Evolutionary conservation across 345 rosid genomes (phyloP).

Genomic region (Pugionium cornutum): DNA sequence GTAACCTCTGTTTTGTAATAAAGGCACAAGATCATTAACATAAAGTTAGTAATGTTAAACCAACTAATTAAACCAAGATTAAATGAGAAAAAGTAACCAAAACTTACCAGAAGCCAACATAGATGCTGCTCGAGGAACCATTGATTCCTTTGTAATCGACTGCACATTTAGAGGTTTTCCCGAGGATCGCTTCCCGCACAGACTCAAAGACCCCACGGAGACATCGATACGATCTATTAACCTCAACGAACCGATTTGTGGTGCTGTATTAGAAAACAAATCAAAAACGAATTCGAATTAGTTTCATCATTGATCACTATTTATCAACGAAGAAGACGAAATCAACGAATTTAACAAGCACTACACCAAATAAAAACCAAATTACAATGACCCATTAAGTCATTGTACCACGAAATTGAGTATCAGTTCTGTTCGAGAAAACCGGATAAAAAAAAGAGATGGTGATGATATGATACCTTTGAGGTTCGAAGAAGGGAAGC

Average conservation of each 20-base stretch:
- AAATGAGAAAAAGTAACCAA: not conserved
- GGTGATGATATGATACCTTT: slow-evolving; percentile 42
- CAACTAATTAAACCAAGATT: not conserved
- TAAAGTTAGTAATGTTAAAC: slow-evolving; percentile 9
- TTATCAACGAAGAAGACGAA: too few species aligned
- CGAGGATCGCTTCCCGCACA: slow-evolving; percentile 43
- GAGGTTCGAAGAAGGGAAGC: slow-evolving; percentile 43
- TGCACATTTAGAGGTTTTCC: slow-evolving; percentile 63
- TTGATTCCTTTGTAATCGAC: slow-evolving; percentile 46
- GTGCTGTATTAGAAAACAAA: slow-evolving; percentile 40
- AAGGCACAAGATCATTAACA: slow-evolving; percentile 20
- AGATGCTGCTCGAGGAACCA: slow-evolving; percentile 13
- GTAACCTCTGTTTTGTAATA: slow-evolving; percentile 34
- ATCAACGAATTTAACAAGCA: not conserved
- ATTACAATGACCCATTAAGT: slow-evolving; percentile 7
- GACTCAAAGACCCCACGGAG: slow-evolving; percentile 41
- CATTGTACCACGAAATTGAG: not conserved
- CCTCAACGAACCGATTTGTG: slow-evolving; percentile 57
- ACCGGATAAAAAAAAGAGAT: not conserved
- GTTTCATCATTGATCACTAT: not conserved
- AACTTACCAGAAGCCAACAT: slow-evolving; percentile 57
- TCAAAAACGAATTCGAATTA: not conserved
- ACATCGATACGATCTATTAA: slow-evolving; percentile 45
- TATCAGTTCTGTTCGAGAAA: not conserved
- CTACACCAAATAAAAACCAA: not conserved